A percentile compares a stretch with the other conserved stretches of the same genome.
Evolutionary conservation across 768 basidiomycete genomes (phyloP).

Genomic region (Lactarius psammicola): DNA sequence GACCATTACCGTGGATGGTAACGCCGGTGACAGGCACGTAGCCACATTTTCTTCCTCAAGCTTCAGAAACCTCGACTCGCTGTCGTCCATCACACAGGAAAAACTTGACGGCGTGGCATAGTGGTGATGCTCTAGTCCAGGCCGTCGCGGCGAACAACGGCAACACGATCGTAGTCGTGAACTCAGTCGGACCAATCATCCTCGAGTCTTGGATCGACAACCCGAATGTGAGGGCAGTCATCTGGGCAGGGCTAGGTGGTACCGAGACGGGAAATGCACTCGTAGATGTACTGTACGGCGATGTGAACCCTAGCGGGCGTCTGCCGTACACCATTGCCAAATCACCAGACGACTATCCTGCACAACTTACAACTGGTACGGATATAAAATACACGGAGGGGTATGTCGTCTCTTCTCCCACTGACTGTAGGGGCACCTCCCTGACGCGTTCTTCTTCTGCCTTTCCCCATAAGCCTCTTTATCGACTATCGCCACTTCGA

Average conservation of each 20-base stretch:
- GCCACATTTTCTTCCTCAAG: slow-evolving; percentile 30
- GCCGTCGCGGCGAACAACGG: slow-evolving; percentile 63
- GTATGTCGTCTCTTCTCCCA: slow-evolving; percentile 18
- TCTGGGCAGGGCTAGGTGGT: slow-evolving; percentile 57
- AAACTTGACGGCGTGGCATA: slow-evolving; percentile 43
- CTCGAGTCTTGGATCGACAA: slow-evolving; percentile 69
- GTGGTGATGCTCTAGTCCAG: slow-evolving; percentile 42
- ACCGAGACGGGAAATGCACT: slow-evolving; percentile 65
- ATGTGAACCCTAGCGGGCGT: slow-evolving; percentile 68
- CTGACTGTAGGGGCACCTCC: slow-evolving; percentile 8
- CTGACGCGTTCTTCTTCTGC: neutral
- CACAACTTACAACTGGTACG: slow-evolving; percentile 37
- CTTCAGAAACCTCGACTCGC: neutral
- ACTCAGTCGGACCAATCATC: slow-evolving; percentile 71
- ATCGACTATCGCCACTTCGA: slow-evolving; percentile 44
- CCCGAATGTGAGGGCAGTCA: slow-evolving; percentile 64
- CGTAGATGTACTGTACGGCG: slow-evolving; percentile 74
- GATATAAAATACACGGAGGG: slow-evolving; percentile 64
- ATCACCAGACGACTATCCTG: slow-evolving; percentile 48
- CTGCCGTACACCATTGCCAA: slow-evolving; percentile 74
- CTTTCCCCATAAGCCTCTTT: slow-evolving; percentile 28
- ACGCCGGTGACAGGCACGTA: slow-evolving; percentile 53
- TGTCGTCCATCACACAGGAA: slow-evolving; percentile 10
- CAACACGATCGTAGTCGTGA: slow-evolving; percentile 79
- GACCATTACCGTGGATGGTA: slow-evolving; percentile 59